Evolutionary conservation across 768 basidiomycete species (phyloP), one percentile per base, ranked within the genome.

Genomic region (Pulveroboletus sp.): DNA sequence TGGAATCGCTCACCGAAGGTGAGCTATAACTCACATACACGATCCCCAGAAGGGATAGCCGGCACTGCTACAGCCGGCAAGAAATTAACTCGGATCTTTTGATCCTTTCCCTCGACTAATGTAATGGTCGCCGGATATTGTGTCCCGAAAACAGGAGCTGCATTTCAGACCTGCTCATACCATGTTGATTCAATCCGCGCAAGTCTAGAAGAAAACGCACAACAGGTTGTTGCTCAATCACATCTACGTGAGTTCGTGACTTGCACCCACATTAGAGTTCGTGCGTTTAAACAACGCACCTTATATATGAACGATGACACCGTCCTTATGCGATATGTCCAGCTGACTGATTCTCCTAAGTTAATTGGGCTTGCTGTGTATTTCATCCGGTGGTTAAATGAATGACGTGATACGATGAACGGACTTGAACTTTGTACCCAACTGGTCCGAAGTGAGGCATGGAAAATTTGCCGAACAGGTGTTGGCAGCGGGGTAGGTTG

Each of bases 381-480:
- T 48, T 49, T 45, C 49, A 39, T 47, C 45, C 45, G 42, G 57
- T 48, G 47, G 56, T 13, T 51, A 55, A 57, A 53, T 56, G 51
- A 55, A 65, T 64, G 62, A 67, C 62, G 64, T 65, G 56, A 64
- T 65, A 49, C n/a, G 35, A 31, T 32, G 36, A 30, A 62, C 47
- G 45, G 51, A 50, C 50, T 53, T 63, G 50, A 62, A 64, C 64
- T 58, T 56, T 66, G 60, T 36, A 45, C 17, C 44, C 31, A 46
- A 35, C 49, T 54, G 52, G 56, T 38, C 61, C 56, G 61, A 49
- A 38, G 47, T 43, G 43, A 36, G 51, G 41, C 32, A 51, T 35
- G 31, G 30, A 45, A 50, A 32, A 34, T 27, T 50, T 56, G 43
- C 61, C 61, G 50, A 50, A n/a, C n/a, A n/a, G 47, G 4, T 39